A percentile compares a stretch with the other conserved stretches of the same genome.
Conservation (phyloP, 129 eudicot genomes). For the Deinandra increscens region DNA sequence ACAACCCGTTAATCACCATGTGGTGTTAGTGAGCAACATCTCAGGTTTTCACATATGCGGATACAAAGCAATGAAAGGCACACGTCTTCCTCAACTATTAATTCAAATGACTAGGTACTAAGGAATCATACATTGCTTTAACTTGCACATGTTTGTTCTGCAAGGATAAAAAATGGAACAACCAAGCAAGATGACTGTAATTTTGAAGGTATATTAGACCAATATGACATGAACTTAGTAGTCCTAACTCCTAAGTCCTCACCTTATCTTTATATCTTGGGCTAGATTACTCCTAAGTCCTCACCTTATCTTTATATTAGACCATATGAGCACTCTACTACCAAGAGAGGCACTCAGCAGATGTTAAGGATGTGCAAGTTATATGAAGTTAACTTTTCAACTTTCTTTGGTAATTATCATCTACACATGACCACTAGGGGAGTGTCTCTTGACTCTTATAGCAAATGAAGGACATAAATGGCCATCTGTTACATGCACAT, state of each 20-base stretch:
- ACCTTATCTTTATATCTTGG: background rate
- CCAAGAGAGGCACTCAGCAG: background rate
- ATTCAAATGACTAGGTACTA: too few species aligned
- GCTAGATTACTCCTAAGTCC: background rate
- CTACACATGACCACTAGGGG: background rate
- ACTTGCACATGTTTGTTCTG: background rate
- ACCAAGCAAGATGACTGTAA: too few species aligned
- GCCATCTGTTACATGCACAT: background rate
- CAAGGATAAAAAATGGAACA: background rate
- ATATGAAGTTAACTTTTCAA: background rate
- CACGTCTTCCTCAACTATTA: background rate
- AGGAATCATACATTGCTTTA: background rate
- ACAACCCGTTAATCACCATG: background rate
- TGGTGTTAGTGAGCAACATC: slow-evolving; percentile 1
- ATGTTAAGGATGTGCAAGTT: background rate
- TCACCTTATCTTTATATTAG: background rate
- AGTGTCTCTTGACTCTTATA: background rate
- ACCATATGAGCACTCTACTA: too few species aligned
- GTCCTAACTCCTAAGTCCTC: background rate
- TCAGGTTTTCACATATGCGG: background rate
- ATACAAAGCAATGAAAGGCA: background rate
- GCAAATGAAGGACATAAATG: background rate
- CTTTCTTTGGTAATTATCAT: background rate
- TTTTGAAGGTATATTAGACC: background rate
- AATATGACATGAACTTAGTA: background rate